Evolutionary conservation across 2,329 filamentous ascomycete genomes (phyloP).

Genomic region (Ceratocystiopsis brevicomis): DNA sequence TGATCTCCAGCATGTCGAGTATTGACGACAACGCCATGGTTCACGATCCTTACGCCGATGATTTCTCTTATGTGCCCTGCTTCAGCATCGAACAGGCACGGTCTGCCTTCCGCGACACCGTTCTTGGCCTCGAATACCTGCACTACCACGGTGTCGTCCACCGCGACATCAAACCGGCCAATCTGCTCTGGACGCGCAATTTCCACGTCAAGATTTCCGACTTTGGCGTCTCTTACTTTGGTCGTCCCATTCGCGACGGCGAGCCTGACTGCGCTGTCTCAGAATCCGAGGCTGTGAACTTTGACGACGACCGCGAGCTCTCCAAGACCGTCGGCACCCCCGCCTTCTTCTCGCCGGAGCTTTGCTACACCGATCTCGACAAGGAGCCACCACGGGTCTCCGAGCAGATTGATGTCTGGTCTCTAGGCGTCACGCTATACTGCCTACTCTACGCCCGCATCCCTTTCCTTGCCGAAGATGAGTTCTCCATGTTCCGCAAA

Average conservation of each 20-base stretch:
- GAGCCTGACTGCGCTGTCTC: slow-evolving; percentile 57
- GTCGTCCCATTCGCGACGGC: slow-evolving; percentile 66
- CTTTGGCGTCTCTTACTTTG: slow-evolving; percentile 95
- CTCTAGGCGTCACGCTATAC: slow-evolving; percentile 85
- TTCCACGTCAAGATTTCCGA: slow-evolving; percentile 93
- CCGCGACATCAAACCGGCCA: slow-evolving; percentile 74
- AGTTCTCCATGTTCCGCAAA: slow-evolving; percentile 76
- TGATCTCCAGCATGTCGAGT: slow-evolving; percentile 50
- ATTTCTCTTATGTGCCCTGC: slow-evolving; percentile 83
- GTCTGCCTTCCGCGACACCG: slow-evolving; percentile 75
- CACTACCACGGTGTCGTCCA: slow-evolving; percentile 76
- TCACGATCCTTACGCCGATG: slow-evolving; percentile 58
- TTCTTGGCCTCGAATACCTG: slow-evolving; percentile 83
- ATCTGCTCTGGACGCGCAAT: slow-evolving; percentile 70
- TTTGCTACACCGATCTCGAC: slow-evolving; percentile 72
- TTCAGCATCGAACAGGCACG: slow-evolving; percentile 73
- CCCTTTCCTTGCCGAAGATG: slow-evolving; percentile 80
- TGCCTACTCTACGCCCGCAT: slow-evolving; percentile 88
- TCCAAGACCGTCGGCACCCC: slow-evolving; percentile 96
- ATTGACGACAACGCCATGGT: slow-evolving; percentile 37
- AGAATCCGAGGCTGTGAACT: slow-evolving; percentile 67
- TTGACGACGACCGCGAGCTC: slow-evolving; percentile 87
- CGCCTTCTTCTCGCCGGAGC: slow-evolving; percentile 89
- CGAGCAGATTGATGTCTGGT: slow-evolving; percentile 93
- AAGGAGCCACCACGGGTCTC: slow-evolving; percentile 59